Percentiles rank a stretch among this genome's conserved stretches.
These are phyloP conservation scores for Talaromyces marneffei DNA, from an alignment of 2,329 filamentous ascomycete species.

Conservation along the genomic window DNA sequence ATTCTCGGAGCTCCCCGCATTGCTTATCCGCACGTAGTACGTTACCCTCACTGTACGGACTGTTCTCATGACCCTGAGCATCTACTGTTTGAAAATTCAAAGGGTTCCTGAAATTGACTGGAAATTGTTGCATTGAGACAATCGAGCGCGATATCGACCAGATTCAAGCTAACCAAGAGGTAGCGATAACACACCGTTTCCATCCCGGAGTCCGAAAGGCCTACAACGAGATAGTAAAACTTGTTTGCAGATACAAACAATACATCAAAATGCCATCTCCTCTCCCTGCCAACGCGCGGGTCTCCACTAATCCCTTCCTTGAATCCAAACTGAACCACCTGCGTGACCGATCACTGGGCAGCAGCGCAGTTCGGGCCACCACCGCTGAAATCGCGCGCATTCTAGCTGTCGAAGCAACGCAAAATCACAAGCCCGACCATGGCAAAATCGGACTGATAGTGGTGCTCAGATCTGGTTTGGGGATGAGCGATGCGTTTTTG, in stretches of 20 bases:
- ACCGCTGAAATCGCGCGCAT: conserved; percentile 17
- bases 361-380: conserved; percentile 16
- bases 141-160: neutral
- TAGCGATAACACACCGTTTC: neutral
- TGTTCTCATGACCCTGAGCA: neutral
- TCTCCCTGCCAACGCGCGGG: conserved; percentile 14
- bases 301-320: conserved; percentile 17
- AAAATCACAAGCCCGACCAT: conserved; percentile 2
- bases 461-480: conserved; percentile 34
- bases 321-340: conserved; percentile 16
- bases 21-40: neutral
- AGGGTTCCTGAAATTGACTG: too few species aligned
- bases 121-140: neutral
- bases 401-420: conserved; percentile 16
- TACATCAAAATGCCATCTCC: neutral
- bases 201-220: neutral
- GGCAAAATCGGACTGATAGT: conserved; percentile 20
- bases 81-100: neutral
- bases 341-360: conserved; percentile 17
- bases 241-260: neutral
- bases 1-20: conserved; percentile 13
- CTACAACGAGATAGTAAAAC: neutral
- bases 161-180: neutral
- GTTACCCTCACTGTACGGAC: neutral
- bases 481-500: conserved; percentile 36